A percentile compares a stretch with the other conserved stretches of the same genome.
Conservation (phyloP, 2,329 filamentous ascomycete genomes). For the Neocucurbitaria cava region DNA sequence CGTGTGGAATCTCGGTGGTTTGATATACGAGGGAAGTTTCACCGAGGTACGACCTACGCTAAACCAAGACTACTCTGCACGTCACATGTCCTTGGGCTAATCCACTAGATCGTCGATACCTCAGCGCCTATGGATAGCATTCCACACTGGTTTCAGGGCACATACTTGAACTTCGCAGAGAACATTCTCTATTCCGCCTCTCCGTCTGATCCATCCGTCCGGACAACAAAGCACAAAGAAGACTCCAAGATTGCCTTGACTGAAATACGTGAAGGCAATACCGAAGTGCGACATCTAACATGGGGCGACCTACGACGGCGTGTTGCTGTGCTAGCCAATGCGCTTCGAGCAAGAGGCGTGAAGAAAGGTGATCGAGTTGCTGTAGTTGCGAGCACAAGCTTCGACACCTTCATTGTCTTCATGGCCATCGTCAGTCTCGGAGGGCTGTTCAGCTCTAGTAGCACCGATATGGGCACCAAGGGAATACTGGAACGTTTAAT, state of each 20-base stretch:
- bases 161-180: conserved; percentile 78
- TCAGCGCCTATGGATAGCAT: conserved; percentile 71
- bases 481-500: conserved; percentile 76
- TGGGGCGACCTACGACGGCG: conserved; percentile 71
- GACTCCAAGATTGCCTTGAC: conserved; percentile 74
- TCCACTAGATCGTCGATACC: conserved; percentile 68
- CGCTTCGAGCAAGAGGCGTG: conserved; percentile 71
- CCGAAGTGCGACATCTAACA: conserved; percentile 61
- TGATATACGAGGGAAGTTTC: conserved; percentile 42
- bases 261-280: conserved; percentile 73
- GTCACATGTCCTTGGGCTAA: neutral
- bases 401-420: conserved; percentile 76
- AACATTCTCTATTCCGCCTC: conserved; percentile 72
- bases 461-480: conserved; percentile 83
- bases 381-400: conserved; percentile 75
- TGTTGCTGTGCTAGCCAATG: conserved; percentile 67
- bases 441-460: conserved; percentile 76
- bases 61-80: neutral
- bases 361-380: conserved; percentile 76
- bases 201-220: conserved; percentile 52
- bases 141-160: conserved; percentile 78
- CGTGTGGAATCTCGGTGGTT: conserved; percentile 35
- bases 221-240: conserved; percentile 69
- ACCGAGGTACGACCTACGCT: conserved; percentile 32
- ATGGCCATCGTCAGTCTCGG: conserved; percentile 74